Percentiles rank a stretch among this genome's conserved stretches.
These are phyloP conservation scores for Lachnellula willkommii DNA, from an alignment of 2,329 filamentous ascomycete species.

Conservation along the genomic window DNA sequence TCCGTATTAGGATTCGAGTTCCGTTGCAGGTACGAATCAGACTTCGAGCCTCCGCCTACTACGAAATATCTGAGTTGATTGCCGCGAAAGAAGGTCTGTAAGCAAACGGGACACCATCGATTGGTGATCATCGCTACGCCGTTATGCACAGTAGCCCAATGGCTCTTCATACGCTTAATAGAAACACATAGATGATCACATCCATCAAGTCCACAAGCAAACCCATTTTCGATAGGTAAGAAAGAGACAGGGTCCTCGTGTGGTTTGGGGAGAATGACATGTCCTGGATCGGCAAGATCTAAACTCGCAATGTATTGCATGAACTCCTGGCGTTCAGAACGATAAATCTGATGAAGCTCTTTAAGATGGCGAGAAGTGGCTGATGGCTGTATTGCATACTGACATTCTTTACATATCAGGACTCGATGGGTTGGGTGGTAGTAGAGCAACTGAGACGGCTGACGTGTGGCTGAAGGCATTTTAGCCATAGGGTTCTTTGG, in stretches of 20 bases:
- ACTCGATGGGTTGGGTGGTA: slow-evolving; percentile 14
- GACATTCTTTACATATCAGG: slow-evolving; percentile 14
- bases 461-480: background rate
- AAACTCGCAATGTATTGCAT: slow-evolving; percentile 12
- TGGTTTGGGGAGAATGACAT: slow-evolving; percentile 13
- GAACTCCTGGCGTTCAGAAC: slow-evolving; percentile 9
- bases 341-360: slow-evolving; percentile 15
- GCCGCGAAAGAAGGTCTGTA: slow-evolving; percentile 31
- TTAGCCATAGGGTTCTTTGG: background rate
- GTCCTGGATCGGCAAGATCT: slow-evolving; percentile 13
- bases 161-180: slow-evolving; percentile 29
- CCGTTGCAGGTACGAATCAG: slow-evolving; percentile 6
- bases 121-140: background rate
- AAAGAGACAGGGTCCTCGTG: slow-evolving; percentile 24
- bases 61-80: slow-evolving; percentile 29
- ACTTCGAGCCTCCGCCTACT: slow-evolving; percentile 15
- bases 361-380: slow-evolving; percentile 17
- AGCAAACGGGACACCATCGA: slow-evolving; percentile 22
- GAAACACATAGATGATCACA: slow-evolving; percentile 27
- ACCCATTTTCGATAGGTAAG: slow-evolving; percentile 22
- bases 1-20: slow-evolving; percentile 26
- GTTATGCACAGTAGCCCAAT: slow-evolving; percentile 23
- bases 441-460: background rate
- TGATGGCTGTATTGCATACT: slow-evolving; percentile 18
- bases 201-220: slow-evolving; percentile 13